phyloP scores from a whole-genome alignment of 768 basidiomycete genomes.

The Termitomyces titanicus region DNA sequence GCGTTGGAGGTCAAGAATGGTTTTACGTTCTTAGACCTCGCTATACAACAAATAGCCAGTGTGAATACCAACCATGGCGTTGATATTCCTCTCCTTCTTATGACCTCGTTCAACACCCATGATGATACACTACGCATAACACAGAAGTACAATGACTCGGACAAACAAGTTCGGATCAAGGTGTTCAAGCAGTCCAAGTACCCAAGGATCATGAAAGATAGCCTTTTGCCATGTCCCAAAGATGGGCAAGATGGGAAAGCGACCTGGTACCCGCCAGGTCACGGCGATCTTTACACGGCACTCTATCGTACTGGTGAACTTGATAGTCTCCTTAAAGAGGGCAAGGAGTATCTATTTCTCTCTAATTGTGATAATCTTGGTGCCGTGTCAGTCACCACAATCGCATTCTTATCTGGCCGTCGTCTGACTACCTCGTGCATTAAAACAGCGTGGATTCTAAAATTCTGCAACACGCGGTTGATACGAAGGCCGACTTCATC shows the following conservation, averaged over 20 bases:
- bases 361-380: conserved; percentile 89
- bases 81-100: conserved; percentile 84
- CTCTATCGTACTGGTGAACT: conserved; percentile 73
- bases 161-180: conserved; percentile 78
- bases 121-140: conserved; percentile 85
- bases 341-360: conserved; percentile 87
- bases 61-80: conserved; percentile 68
- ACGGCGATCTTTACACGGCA: conserved; percentile 81
- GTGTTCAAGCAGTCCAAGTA: conserved; percentile 84
- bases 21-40: conserved; percentile 85
- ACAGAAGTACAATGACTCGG: conserved; percentile 73
- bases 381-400: conserved; percentile 51
- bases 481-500: conserved; percentile 77
- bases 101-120: conserved; percentile 93
- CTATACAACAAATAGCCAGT: conserved; percentile 83
- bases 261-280: conserved; percentile 89
- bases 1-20: conserved; percentile 86
- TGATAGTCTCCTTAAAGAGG: conserved; percentile 73
- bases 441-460: conserved; percentile 60
- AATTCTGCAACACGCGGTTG: conserved; percentile 79
- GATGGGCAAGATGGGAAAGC: conserved; percentile 65
- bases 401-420: not conserved
- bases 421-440: conserved; percentile 14
- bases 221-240: conserved; percentile 69
- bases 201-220: conserved; percentile 78